Base-by-base conservation (phyloP, 2,329 filamentous ascomycete genomes). In the Trichoderma atrobrunneum region DNA sequence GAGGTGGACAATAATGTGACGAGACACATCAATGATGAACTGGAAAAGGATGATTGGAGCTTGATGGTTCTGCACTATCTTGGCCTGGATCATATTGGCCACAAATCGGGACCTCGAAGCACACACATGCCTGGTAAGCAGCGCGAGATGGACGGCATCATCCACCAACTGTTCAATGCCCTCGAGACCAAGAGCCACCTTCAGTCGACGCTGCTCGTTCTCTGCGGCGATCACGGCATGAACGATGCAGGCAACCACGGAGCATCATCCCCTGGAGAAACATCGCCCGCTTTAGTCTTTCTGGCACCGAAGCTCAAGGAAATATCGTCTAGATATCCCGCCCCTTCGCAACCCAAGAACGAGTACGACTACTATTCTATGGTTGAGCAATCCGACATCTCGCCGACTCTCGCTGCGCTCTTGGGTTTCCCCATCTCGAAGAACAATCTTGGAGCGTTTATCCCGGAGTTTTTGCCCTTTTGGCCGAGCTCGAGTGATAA, bases 1-100 rank as follows among this genome's bases (percentile, higher is more conserved):
- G 95, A 99, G 84, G 97, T 99, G 75, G 96, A 99, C 83, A 92
- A 94, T 80, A 99, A 99, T 81, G 96, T 99, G 76, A 99, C 96
- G 3, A 90, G 96, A 74, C 94, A 99, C 84, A 86, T 99, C 68
- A 87, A 92, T 6, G 84, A 84, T 43, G 95, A 98, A 82, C 85
- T 99, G 73, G 82, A 85, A 71, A 90, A 89, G 54, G 83, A 89
- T 71, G 96, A 99, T 78, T 99, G 96, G 96, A 92, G 93, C 80
- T 92, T 92, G 3, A 92, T 98, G 91, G 90, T 99, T 24, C 87
- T 99, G 81, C 96, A 99, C 83, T 99, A 97, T 78, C 88, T 99
- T 56, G 96, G 96, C 0, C 86, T 99, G 71, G 96, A 99, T 80
- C 96, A 99, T 78, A 99, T 99, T 77, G 96, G 96, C 30, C 96